Conservation (phyloP, 208 protist genomes). For the Acanthamoeba rhysodes region DNA sequence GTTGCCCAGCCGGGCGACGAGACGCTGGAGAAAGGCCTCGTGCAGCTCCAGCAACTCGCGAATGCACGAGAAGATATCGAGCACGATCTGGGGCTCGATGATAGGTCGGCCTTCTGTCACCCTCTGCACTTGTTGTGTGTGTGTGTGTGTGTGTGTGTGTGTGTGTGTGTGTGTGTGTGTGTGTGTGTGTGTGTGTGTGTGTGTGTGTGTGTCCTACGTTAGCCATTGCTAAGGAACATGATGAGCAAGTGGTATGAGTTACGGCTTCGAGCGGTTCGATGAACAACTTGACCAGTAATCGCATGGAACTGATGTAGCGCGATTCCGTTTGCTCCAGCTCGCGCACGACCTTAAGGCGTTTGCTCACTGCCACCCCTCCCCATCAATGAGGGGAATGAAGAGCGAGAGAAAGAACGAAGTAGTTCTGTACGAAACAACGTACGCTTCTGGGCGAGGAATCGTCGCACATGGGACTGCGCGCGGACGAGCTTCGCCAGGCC, state of each 20-base stretch:
- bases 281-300: slow-evolving; percentile 4
- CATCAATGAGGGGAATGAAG: neutral
- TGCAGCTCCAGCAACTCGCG: slow-evolving; percentile 14
- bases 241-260: no score
- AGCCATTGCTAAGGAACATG: no score
- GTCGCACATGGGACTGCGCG: neutral
- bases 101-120: neutral
- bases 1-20: slow-evolving; percentile 8
- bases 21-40: slow-evolving; percentile 32
- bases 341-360: slow-evolving; percentile 1
- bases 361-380: neutral
- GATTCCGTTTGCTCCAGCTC: neutral
- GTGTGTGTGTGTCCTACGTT: no score
- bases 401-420: neutral
- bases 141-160: no score
- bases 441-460: neutral
- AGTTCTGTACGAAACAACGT: neutral
- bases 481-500: neutral
- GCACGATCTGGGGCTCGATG: slow-evolving; percentile 9
- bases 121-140: neutral
- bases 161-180: no score
- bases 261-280: slow-evolving; percentile 14
- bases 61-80: slow-evolving; percentile 5
- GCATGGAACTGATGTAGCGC: slow-evolving; percentile 10
- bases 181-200: no score